A percentile compares a stretch with the other conserved stretches of the same genome.
phyloP scores from a whole-genome alignment of 805 yeast genomes.

The Zygosaccharomyces siamensis region DNA sequence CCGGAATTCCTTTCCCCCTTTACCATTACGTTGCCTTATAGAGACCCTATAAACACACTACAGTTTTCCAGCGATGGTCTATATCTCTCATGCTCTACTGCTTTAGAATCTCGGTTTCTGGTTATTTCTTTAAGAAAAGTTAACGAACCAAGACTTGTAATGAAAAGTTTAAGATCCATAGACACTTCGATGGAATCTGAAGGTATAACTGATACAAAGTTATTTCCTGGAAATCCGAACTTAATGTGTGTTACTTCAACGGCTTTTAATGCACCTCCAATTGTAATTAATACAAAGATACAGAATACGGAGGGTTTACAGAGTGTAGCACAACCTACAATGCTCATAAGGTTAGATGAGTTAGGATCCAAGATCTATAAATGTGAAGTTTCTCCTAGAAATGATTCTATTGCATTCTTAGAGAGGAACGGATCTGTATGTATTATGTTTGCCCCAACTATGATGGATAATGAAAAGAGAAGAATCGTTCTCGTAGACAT shows the following conservation, averaged over 20 bases:
- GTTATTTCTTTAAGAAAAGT: slow-evolving; percentile 64
- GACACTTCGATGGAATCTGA: slow-evolving; percentile 73
- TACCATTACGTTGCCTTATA: slow-evolving; percentile 75
- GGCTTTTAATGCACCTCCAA: slow-evolving; percentile 62
- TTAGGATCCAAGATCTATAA: slow-evolving; percentile 75
- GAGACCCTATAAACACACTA: slow-evolving; percentile 75
- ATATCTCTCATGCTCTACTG: slow-evolving; percentile 63
- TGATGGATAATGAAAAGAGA: slow-evolving; percentile 52
- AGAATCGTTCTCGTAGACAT: slow-evolving; percentile 56
- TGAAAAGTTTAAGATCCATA: slow-evolving; percentile 60
- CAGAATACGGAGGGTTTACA: slow-evolving; percentile 39
- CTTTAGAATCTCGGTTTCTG: slow-evolving; percentile 71
- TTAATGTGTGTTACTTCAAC: slow-evolving; percentile 54
- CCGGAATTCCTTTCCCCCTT: slow-evolving; percentile 47
- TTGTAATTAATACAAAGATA: slow-evolving; percentile 60
- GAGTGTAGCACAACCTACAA: slow-evolving; percentile 53
- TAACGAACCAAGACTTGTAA: slow-evolving; percentile 57
- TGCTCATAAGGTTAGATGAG: slow-evolving; percentile 64
- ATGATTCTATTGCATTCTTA: slow-evolving; percentile 77
- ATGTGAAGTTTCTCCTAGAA: slow-evolving; percentile 74
- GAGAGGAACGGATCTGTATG: slow-evolving; percentile 75
- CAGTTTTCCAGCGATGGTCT: slow-evolving; percentile 68
- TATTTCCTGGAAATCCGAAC: slow-evolving; percentile 60
- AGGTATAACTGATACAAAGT: slow-evolving; percentile 78
- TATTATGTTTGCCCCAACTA: slow-evolving; percentile 58